Evolutionary conservation across 108 stramenopile species (phyloP), one percentile per base, ranked within the genome.

Genomic region (Fistulifera pelliculosa): DNA sequence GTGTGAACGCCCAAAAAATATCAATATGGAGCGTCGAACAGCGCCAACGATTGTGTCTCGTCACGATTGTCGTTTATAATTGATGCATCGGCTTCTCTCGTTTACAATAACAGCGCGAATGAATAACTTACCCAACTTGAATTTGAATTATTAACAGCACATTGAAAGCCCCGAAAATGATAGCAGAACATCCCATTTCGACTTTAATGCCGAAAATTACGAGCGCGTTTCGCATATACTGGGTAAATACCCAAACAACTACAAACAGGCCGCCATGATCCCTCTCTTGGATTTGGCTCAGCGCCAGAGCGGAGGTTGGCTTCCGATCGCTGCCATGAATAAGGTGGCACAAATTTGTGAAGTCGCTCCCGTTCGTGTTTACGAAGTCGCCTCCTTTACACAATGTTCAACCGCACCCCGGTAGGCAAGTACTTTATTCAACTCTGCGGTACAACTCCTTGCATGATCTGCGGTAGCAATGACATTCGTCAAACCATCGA

Each of bases 401-500:
- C 99, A 70, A 99, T 99, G 99, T 99, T 98, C 83, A 98, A 99
- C 72, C 76, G 99, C 18, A 88, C 90, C 53, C 94, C 94, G 67
- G 95, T 98, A n/a, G 99, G 99, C 51, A 98, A 98, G 79, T 98
- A 97, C 77, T 99, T 99, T 73, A 95, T 99, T 59, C 97, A 99
- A 87, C 85, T 99, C 10, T 99, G 99, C 60, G 99, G 99, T 39
- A 99, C 99, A 12, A 99, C 99, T 21, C 99, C 99, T 24, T 99
- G 99, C 79, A 99, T 99, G 99, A 97, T 98, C 64, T 95, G 94
- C 65, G 99, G 99, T 38, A 70, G 81, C 38, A 94, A 97, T 69
- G 96, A 98, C 61, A 99, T 99, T 65, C 97, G 94, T 76, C 71
- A 88, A 65, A 95, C 98, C 62, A 99, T 99, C 68, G 81, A 86